Base-by-base conservation (phyloP, 129 eudicot species). In the Pulicaria dysenterica region DNA sequence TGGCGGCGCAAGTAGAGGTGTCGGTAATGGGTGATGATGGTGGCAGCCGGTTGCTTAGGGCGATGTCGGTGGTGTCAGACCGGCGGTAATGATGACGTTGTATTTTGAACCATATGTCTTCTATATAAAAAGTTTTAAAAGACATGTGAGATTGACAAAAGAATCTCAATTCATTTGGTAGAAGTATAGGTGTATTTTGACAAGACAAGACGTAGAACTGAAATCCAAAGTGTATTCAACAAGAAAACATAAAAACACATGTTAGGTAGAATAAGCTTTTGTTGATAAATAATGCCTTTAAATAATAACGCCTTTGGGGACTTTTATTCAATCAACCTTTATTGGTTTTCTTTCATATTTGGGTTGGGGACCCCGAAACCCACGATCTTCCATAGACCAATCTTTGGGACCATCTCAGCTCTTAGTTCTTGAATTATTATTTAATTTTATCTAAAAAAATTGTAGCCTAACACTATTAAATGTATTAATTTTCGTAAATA, bases 341-440 rank as follows among this genome's bases (percentile, higher is more conserved):
- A 42, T 41, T 63, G 50, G 7, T 63, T 24, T 16, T 63, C 39
- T 3, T 13, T 41, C 50, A n/a, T n/a, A n/a, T n/a, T n/a, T n/a
- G n/a, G n/a, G n/a, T 63, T 42, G 41, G 36, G 69, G 51, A 40
- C 69, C 8, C 42, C 51, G 8, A 24, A 63, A 11, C 44, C 44
- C 19, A 67, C 47, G 53, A 67, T 31, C 69, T 63, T 63, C 38
- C 37, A 14, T 63, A 43, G 7, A 47, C 57, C 43, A 24, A 45
- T 48, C 34, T 31, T 31, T 48, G 58, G 58, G 58, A 67, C 58
- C 58, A 67, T 34, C 12, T 67, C 73, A 59, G 3, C 65, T 37
- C 65, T 17, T 59, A 44, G 44, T 59, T 59, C 65, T 2, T 37
- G n/a, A n/a, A n/a, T n/a, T n/a, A n/a, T 36, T 59, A 47, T 48